A percentile compares a stretch with the other conserved stretches of the same genome.
phyloP scores from a whole-genome alignment of 768 basidiomycete species.

The Boletales sp. region DNA sequence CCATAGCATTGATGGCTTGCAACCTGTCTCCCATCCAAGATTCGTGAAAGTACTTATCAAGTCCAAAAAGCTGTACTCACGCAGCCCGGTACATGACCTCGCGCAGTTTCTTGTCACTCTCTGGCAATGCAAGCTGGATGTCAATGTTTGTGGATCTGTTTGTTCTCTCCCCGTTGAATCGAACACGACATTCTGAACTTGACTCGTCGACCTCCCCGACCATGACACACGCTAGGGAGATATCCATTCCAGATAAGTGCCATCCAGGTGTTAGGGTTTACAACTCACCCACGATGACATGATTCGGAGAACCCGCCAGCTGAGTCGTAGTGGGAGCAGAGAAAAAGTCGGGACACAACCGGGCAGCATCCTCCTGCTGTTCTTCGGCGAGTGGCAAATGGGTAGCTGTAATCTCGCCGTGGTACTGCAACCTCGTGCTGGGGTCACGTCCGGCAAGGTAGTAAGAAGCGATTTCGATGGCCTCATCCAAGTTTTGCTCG shows the following conservation, averaged over 20 bases:
- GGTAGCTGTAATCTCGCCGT: slow-evolving; percentile 9
- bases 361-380: slow-evolving; percentile 10
- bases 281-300: slow-evolving; percentile 7
- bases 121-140: slow-evolving; percentile 8
- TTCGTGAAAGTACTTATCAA: not conserved
- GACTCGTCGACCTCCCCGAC: slow-evolving; percentile 7
- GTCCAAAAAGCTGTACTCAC: not conserved
- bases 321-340: slow-evolving; percentile 12
- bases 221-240: slow-evolving; percentile 2
- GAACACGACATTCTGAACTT: not conserved
- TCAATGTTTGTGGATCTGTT: slow-evolving; percentile 8
- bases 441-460: slow-evolving; percentile 9
- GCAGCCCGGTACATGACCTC: slow-evolving; percentile 8
- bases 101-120: slow-evolving; percentile 3
- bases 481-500: not conserved
- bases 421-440: slow-evolving; percentile 1
- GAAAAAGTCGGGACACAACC: slow-evolving; percentile 15
- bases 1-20: slow-evolving; percentile 1
- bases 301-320: slow-evolving; percentile 3
- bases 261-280: fast-evolving
- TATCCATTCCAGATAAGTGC: not conserved
- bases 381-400: slow-evolving; percentile 8
- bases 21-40: not conserved
- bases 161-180: not conserved
- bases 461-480: slow-evolving; percentile 2